Evolutionary conservation across 306 rosid genomes (phyloP).

Genomic region (Medicago ruthenica): DNA sequence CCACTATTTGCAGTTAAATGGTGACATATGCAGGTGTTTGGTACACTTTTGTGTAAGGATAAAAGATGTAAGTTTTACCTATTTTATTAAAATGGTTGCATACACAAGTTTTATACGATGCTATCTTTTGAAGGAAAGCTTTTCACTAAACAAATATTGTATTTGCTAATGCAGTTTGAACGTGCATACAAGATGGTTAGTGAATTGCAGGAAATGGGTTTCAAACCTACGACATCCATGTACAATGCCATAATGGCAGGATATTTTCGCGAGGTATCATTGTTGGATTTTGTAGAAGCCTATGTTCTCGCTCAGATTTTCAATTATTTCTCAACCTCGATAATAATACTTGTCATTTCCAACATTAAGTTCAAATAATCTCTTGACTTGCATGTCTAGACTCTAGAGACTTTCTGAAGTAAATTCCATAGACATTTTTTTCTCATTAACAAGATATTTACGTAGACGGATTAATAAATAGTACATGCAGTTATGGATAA

Average conservation of each 20-base stretch:
- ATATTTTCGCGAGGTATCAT: conserved; percentile 81
- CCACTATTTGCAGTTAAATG: no score
- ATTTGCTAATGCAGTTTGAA: conserved; percentile 60
- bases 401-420: not conserved
- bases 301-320: conserved; percentile 16
- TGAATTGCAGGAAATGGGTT: conserved; percentile 57
- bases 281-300: conserved; percentile 38
- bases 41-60: no score
- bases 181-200: conserved; percentile 68
- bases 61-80: no score
- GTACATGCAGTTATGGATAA: not conserved
- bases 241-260: conserved; percentile 90
- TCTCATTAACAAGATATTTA: not conserved
- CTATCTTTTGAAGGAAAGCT: no score
- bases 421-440: conserved; percentile 30
- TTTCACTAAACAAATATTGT: conserved; percentile 24
- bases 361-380: conserved; percentile 11
- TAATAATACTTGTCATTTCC: conserved; percentile 31
- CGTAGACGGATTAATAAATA: conserved; percentile 21
- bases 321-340: conserved; percentile 28
- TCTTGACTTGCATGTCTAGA: conserved; percentile 3
- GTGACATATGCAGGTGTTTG: no score
- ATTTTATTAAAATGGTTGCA: no score
- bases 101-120: no score
- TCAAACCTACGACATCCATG: conserved; percentile 59